phyloP scores from a whole-genome alignment of 169 alveolate species.

The Theileria luwenshuni region DNA sequence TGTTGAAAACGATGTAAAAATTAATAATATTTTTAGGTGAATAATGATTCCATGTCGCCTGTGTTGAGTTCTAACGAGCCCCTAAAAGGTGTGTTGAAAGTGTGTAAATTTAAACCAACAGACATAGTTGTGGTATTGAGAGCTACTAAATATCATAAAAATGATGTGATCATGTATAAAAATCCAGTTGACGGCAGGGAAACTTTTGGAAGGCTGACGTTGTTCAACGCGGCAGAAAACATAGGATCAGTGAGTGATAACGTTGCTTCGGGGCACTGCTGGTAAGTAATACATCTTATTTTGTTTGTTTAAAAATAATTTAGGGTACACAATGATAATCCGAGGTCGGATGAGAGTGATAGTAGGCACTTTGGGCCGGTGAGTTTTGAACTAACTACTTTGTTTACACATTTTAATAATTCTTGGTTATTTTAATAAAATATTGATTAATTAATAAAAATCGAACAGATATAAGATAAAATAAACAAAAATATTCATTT shows the following conservation, averaged over 20 bases:
- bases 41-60: slow-evolving; percentile 51
- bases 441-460: no score
- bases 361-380: slow-evolving; percentile 63
- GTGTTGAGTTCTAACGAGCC: slow-evolving; percentile 23
- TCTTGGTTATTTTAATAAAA: no score
- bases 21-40: slow-evolving; percentile 31
- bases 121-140: slow-evolving; percentile 60
- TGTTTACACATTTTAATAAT: no score
- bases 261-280: slow-evolving; percentile 67
- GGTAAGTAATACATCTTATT: slow-evolving; percentile 26
- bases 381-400: no score
- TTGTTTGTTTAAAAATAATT: background rate
- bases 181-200: slow-evolving; percentile 56
- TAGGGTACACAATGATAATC: slow-evolving; percentile 67
- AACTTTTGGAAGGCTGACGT: slow-evolving; percentile 49
- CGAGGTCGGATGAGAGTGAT: slow-evolving; percentile 53
- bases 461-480: no score
- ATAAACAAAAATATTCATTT: no score
- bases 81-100: slow-evolving; percentile 35
- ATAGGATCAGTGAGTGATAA: background rate
- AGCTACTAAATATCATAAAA: slow-evolving; percentile 46
- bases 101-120: no score
- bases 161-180: slow-evolving; percentile 55
- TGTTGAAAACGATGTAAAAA: no score
- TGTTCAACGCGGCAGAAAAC: slow-evolving; percentile 25